Evolutionary conservation across 2,329 filamentous ascomycete species (phyloP).

Genomic region (Aureobasidium sp.): DNA sequence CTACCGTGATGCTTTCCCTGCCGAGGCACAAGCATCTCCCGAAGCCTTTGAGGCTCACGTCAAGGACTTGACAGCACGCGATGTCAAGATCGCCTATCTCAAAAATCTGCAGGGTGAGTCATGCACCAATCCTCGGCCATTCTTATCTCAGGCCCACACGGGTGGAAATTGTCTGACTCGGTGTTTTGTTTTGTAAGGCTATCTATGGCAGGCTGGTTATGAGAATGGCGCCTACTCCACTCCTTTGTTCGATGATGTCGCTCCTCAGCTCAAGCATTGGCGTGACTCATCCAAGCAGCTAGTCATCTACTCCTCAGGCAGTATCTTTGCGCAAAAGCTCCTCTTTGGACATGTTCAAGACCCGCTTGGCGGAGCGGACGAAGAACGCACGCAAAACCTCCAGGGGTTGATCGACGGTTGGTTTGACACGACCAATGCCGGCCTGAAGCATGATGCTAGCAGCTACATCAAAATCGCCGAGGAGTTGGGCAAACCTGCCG

Average conservation of each 20-base stretch:
- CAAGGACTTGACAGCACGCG: slow-evolving; percentile 58
- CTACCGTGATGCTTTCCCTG: slow-evolving; percentile 65
- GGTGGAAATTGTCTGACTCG: slow-evolving; percentile 4
- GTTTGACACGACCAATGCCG: slow-evolving; percentile 77
- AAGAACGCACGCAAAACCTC: slow-evolving; percentile 50
- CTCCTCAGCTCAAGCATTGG: slow-evolving; percentile 54
- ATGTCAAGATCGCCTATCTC: slow-evolving; percentile 68
- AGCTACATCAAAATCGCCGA: slow-evolving; percentile 62
- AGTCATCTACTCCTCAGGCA: slow-evolving; percentile 76
- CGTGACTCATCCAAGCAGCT: slow-evolving; percentile 47
- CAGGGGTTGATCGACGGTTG: slow-evolving; percentile 53
- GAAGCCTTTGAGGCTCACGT: slow-evolving; percentile 58
- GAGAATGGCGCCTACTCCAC: slow-evolving; percentile 59
- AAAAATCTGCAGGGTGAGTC: slow-evolving; percentile 60
- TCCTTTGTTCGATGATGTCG: slow-evolving; percentile 66
- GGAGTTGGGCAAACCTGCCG: slow-evolving; percentile 38
- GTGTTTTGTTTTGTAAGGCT: slow-evolving; percentile 33
- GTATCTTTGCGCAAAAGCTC: slow-evolving; percentile 71
- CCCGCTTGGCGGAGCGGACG: slow-evolving; percentile 24
- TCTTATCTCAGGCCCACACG: slow-evolving; percentile 2
- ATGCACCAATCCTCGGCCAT: slow-evolving; percentile 29
- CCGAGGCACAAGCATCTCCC: slow-evolving; percentile 51
- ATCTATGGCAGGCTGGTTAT: slow-evolving; percentile 71
- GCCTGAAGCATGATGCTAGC: slow-evolving; percentile 56
- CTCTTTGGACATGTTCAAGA: slow-evolving; percentile 55